Evolutionary conservation across 345 rosid genomes (phyloP), one percentile per base, ranked within the genome.

Genomic region (Dipteronia dyeriana): DNA sequence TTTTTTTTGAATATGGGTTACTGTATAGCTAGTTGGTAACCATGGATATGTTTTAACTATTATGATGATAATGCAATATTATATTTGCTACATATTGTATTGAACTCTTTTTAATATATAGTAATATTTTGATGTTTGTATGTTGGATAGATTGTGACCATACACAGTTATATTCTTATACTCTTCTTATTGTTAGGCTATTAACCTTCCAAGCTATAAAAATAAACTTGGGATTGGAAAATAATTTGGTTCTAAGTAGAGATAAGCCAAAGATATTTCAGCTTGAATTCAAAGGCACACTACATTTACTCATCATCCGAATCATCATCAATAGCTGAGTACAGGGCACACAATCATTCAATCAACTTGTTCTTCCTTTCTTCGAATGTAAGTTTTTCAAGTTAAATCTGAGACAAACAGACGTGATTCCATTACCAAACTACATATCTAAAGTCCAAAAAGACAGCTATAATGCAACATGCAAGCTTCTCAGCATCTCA

Each of bases 301-400:
- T 41, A 20, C 67, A 10, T 71, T 83, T 76, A 88, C 66, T 91
- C 94, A 1, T 91, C 94, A 10, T 90, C 86, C 20, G 79, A 88
- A 20, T 83, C 94, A 0, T 76, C 89, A 17, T 69, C 45, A 4
- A 60, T 85, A 23, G 85, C 90, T 0, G 83, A 78, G 81, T 94
- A 91, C 47, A 94, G 88, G 51, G 91, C 87, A 20, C 76, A 76
- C 47, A 94, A 79, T 68, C 98, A 80, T 71, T 91, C 95, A 0
- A 94, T 83, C 95, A 94, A 85, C 85, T 87, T 88, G 8, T 84
- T 86, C 83, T 85, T 95, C 79, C 95, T 88, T 63, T 93, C 93
- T 57, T 94, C 97, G 7, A 91, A 94, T 0, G 97, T 92, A 22
- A 92, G 83, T 81, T 91, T 94, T 89, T 94, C 86, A 88, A 78